Evolutionary conservation across 805 yeast genomes (phyloP).

Genomic region (Nakazawaea anatomiae): DNA sequence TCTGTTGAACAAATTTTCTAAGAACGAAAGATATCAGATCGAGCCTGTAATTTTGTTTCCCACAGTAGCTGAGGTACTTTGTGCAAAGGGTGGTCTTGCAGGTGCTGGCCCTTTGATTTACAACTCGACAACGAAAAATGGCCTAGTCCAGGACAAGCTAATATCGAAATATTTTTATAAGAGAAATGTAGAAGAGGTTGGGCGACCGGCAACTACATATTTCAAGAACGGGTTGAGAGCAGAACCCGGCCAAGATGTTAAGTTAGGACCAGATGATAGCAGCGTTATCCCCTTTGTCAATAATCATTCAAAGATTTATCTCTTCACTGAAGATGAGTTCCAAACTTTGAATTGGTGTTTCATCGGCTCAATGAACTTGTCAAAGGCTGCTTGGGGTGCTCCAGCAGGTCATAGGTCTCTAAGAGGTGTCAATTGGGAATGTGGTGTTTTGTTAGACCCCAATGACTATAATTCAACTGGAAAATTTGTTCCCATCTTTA

Average conservation of each 20-base stretch:
- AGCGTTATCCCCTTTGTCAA: conserved; percentile 17
- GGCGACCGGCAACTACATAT: conserved; percentile 15
- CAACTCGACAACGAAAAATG: conserved; percentile 26
- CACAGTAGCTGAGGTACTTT: conserved; percentile 20
- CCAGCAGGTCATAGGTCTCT: conserved; percentile 19
- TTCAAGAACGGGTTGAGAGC: background rate
- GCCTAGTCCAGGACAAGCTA: conserved; percentile 25
- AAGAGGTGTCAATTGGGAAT: conserved; percentile 27
- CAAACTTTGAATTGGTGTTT: conserved; percentile 58
- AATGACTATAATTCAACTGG: conserved; percentile 15
- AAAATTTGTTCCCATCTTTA: conserved; percentile 37
- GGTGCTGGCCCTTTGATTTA: conserved; percentile 44
- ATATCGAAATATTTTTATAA: conserved; percentile 36
- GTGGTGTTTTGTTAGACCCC: conserved; percentile 43
- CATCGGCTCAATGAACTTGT: conserved; percentile 69
- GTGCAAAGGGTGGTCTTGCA: conserved; percentile 7
- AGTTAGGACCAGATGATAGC: conserved; percentile 13
- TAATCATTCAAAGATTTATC: conserved; percentile 61
- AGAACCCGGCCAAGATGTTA: background rate
- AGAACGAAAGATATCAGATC: conserved; percentile 7
- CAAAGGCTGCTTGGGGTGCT: conserved; percentile 79
- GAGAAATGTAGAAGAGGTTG: conserved; percentile 32
- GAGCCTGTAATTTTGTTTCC: conserved; percentile 29
- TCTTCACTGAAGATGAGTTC: conserved; percentile 47
- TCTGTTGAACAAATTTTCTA: conserved; percentile 18